Base-by-base conservation (phyloP, 345 rosid genomes). In the Populus alba region DNA sequence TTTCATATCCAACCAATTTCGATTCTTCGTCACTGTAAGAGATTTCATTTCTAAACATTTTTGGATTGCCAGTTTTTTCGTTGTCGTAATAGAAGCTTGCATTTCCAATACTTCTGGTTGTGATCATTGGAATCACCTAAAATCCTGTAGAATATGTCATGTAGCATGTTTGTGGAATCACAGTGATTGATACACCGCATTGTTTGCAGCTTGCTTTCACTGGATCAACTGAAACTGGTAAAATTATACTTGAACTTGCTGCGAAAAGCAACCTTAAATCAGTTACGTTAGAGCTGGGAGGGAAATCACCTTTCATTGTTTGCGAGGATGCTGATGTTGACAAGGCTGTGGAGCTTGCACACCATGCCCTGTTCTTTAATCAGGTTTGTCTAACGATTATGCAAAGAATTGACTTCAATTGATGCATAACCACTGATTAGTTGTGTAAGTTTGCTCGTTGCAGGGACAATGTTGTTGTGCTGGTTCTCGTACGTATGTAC, bases 401-500 rank as follows among this genome's bases (percentile, higher is more conserved):
- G 25, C 53, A 7, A 8, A 23, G 11, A 66, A 31, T 18, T 45
- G 69, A 31, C 37, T 70, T 18, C 17, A 25, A 2, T 45, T 39
- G 13, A 15, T 39, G 37, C 6, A 45, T 11, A 63, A 66, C n/a
- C 45, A 27, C 33, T 20, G 2, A 11, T 67, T 35, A 3, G 25
- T 31, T 20, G 3, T 6, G 74, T 59, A n/a, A n/a, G 72, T 23
- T 68, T 73, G 8, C 47, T 41, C 12, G 49, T 55, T 70, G 25
- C 81, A 82, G 81, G 85, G 85, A 25, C 85, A 82, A 25, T 75
- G 82, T 39, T 82, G 81, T 70, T 78, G 81, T 20, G 85, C 82
- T 65, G 82, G 85, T 29, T 82, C 81, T 66, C 85, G 82, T 3
- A 78, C 77, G 0, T 82, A 73, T 70, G 82, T 82, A 7, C 81